Base-by-base conservation (phyloP, 106 monocot genomes). In the Triglochin maritima region DNA sequence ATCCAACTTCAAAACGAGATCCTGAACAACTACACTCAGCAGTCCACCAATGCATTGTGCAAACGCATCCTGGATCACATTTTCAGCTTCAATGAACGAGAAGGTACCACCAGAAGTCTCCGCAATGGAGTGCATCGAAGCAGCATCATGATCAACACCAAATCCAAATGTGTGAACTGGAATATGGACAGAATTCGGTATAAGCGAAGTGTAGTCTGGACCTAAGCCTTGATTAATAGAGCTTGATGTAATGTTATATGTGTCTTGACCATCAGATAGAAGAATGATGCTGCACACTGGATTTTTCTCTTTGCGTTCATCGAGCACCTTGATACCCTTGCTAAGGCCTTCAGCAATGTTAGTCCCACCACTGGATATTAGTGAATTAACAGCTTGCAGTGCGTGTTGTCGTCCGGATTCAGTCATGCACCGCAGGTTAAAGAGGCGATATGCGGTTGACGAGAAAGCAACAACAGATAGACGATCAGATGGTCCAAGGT, bases 31-130 rank as follows among this genome's bases (percentile, higher is more conserved):
- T 47, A 96, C 87, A 44, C 90, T 96, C 7, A 96, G 83, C 15
- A 96, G 85, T 56, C 95, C 95, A 13, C 95, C 95, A 9, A 96
- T 90, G 81, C 95, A 96, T 59, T 88, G 95, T 7, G 95, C 95
- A 71, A 96, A 90, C 0, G 95, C 90, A 62, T 90, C 90, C 74
- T 96, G 95, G n/a, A 96, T 87, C 44, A 73, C 85, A 63, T 70
- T 62, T 67, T 87, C 87, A 11, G 86, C 65, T 69, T 96, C 95
- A 12, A 96, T 88, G 67, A 96, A 96, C 43, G 95, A 96, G 61
- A 96, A 96, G 6, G 95, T 96, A n/a, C 95, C 95, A 15, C 90
- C 83, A 60, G 95, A 87, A 61, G 62, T 73, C 69, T 96, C 85
- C 8, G 90, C 77, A 50, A 96, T 90, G 0, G 85, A 85, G 44